Percentiles rank a stretch among this genome's conserved stretches.
phyloP scores from a whole-genome alignment of 805 yeast genomes.

The Candida adriatica region DNA sequence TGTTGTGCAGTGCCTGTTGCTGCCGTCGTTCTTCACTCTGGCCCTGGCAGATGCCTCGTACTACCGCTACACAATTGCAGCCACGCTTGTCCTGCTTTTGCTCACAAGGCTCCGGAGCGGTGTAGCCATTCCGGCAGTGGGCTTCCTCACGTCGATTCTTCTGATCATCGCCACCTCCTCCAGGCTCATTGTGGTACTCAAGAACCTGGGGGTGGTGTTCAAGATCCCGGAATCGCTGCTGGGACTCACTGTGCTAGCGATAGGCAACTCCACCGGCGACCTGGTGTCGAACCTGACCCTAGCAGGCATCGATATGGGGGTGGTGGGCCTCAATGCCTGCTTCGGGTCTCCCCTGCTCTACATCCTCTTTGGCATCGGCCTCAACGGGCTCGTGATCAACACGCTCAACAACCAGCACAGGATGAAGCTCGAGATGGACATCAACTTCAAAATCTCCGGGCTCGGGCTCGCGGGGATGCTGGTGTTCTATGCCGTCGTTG shows the following conservation, averaged over 20 bases:
- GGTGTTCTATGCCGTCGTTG: slow-evolving; percentile 14
- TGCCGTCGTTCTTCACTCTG: no score
- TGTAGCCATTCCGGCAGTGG: slow-evolving; percentile 33
- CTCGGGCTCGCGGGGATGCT: slow-evolving; percentile 18
- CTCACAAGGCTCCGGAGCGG: not conserved
- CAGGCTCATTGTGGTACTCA: slow-evolving; percentile 59
- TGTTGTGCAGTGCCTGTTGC: no score
- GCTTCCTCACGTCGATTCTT: slow-evolving; percentile 59
- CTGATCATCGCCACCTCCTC: slow-evolving; percentile 68
- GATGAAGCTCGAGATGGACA: slow-evolving; percentile 14
- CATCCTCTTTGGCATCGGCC: slow-evolving; percentile 71
- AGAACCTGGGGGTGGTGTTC: slow-evolving; percentile 51
- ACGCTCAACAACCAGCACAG: slow-evolving; percentile 2
- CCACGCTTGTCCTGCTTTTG: not conserved
- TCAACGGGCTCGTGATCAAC: slow-evolving; percentile 52
- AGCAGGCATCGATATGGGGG: slow-evolving; percentile 73
- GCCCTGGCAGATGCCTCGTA: no score
- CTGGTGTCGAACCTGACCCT: slow-evolving; percentile 76
- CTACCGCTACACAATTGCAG: slow-evolving; percentile 1
- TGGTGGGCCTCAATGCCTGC: slow-evolving; percentile 93
- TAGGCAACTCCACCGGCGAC: slow-evolving; percentile 92
- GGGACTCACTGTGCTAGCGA: slow-evolving; percentile 83
- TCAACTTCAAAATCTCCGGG: slow-evolving; percentile 20
- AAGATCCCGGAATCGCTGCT: slow-evolving; percentile 68
- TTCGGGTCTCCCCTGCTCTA: slow-evolving; percentile 88